These are phyloP conservation scores for Yamadazyma diospyri DNA, from an alignment of 1,139 yeast genomes.

Conservation along the genomic window DNA sequence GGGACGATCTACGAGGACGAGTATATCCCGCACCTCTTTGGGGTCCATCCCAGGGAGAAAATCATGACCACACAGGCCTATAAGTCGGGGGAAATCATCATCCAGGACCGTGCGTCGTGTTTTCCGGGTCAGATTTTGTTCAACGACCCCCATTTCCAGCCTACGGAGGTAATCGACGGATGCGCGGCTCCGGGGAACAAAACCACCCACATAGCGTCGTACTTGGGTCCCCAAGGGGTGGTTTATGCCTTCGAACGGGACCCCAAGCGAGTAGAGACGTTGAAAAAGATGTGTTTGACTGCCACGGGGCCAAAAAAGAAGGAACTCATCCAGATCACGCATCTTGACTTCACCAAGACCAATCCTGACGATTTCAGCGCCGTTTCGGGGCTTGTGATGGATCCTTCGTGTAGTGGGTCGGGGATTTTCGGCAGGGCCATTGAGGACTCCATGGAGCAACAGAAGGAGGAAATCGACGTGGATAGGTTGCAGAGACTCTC, in stretches of 20 bases:
- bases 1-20: conserved; percentile 70
- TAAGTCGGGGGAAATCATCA: conserved; percentile 70
- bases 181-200: conserved; percentile 99
- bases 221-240: conserved; percentile 32
- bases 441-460: conserved; percentile 43
- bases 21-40: conserved; percentile 71
- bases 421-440: conserved; percentile 89
- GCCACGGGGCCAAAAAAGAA: conserved; percentile 59
- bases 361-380: conserved; percentile 58
- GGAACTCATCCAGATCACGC: conserved; percentile 61
- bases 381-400: conserved; percentile 82
- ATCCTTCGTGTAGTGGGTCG: conserved; percentile 97
- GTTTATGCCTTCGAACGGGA: conserved; percentile 90
- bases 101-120: conserved; percentile 95
- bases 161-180: conserved; percentile 72
- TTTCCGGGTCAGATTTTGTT: conserved; percentile 85
- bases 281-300: conserved; percentile 70
- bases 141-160: conserved; percentile 45
- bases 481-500: conserved; percentile 70
- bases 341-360: conserved; percentile 77
- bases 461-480: conserved; percentile 44
- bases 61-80: conserved; percentile 66
- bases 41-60: conserved; percentile 72
- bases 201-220: conserved; percentile 86
- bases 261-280: conserved; percentile 61